phyloP scores from a whole-genome alignment of 805 yeast species.

The Candida bentonensis region DNA sequence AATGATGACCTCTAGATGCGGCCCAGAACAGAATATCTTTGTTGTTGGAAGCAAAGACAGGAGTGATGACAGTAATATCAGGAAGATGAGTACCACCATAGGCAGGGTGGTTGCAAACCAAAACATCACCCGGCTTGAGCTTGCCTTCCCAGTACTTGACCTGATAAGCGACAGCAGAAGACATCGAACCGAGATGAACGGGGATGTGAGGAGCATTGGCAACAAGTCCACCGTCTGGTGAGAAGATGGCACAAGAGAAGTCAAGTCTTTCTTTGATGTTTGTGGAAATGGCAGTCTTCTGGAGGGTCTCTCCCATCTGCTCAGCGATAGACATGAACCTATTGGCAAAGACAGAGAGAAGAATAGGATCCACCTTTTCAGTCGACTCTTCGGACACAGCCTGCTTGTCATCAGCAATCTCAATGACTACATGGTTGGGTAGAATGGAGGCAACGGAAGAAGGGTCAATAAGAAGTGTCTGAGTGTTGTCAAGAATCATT shows the following conservation, averaged over 20 bases:
- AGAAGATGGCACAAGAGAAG: constrained; percentile 75
- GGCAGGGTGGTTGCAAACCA: constrained; percentile 69
- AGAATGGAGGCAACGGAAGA: constrained; percentile 39
- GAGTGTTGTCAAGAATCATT: constrained; percentile 65
- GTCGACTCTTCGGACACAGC: constrained; percentile 14
- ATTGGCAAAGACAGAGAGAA: constrained; percentile 65
- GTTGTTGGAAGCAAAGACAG: constrained; percentile 52
- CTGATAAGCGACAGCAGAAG: constrained; percentile 60
- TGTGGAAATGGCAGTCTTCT: constrained; percentile 68
- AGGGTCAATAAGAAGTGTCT: constrained; percentile 64
- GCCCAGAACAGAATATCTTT: constrained; percentile 63
- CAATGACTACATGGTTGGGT: constrained; percentile 47
- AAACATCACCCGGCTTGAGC: constrained; percentile 57
- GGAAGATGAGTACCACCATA: constrained; percentile 83
- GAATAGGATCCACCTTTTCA: constrained; percentile 45
- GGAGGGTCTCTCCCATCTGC: constrained; percentile 72
- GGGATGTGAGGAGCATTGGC: constrained; percentile 88
- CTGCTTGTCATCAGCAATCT: constrained; percentile 13
- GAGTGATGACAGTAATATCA: constrained; percentile 85
- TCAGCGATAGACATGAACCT: constrained; percentile 86
- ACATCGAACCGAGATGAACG: constrained; percentile 78
- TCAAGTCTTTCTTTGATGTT: constrained; percentile 76
- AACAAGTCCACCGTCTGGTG: constrained; percentile 59
- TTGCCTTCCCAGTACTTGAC: constrained; percentile 50
- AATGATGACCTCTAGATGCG: constrained; percentile 92